Evolutionary conservation across 2,329 filamentous ascomycete genomes (phyloP).

Genomic region (Trichoderma gracile): DNA sequence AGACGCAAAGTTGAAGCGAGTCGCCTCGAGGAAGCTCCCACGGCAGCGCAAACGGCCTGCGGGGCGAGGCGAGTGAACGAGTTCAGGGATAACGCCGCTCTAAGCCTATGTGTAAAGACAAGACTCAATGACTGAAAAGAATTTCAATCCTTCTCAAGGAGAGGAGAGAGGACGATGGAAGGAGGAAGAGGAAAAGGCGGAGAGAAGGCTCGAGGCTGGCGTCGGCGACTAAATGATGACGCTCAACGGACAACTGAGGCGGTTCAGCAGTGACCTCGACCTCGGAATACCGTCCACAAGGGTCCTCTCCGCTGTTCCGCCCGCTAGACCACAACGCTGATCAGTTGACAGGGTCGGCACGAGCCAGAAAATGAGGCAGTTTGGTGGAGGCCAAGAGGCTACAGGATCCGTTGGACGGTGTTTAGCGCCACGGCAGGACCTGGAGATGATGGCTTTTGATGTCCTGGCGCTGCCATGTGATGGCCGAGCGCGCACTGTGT

Average conservation of each 20-base stretch:
- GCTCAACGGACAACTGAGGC: background rate
- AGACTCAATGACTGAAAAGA: background rate
- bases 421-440: constrained; percentile 11
- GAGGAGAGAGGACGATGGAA: background rate
- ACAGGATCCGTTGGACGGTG: background rate
- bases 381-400: background rate
- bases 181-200: background rate
- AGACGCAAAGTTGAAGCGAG: background rate
- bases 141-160: background rate
- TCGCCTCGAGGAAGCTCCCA: constrained; percentile 1
- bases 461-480: constrained; percentile 10
- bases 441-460: background rate
- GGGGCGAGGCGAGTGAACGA: background rate
- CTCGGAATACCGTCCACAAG: background rate
- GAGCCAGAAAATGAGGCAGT: background rate
- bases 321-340: constrained; percentile 6
- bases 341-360: constrained; percentile 10
- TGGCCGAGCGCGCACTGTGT: background rate
- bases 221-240: background rate
- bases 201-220: background rate
- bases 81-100: background rate
- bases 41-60: background rate
- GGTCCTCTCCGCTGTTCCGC: background rate
- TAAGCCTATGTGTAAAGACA: background rate
- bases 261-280: background rate